These are phyloP conservation scores for Lanmaoa pseudosensibilis DNA, from an alignment of 768 basidiomycete genomes.

Conservation along the genomic window DNA sequence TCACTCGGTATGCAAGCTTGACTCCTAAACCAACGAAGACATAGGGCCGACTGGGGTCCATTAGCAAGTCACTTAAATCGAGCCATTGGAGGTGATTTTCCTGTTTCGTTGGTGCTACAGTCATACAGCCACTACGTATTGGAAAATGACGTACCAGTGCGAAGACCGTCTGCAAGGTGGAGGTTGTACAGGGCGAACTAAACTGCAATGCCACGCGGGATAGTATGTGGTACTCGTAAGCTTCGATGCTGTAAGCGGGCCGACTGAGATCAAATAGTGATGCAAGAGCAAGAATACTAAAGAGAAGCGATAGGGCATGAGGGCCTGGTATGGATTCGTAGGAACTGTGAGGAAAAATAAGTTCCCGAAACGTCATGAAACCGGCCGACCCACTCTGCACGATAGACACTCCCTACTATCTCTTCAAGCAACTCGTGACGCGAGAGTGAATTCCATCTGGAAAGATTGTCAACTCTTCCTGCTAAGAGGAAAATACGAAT, in stretches of 20 bases:
- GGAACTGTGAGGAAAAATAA: constrained; percentile 31
- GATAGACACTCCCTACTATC: constrained; percentile 54
- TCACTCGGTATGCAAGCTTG: constrained; percentile 58
- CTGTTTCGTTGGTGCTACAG: constrained; percentile 22
- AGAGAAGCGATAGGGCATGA: constrained; percentile 63
- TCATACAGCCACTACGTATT: constrained; percentile 13
- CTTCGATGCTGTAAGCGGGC: constrained; percentile 50
- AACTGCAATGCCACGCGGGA: constrained; percentile 53
- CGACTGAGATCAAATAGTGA: constrained; percentile 55
- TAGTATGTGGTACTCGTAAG: constrained; percentile 63
- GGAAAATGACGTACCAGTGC: constrained; percentile 46
- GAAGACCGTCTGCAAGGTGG: constrained; percentile 57
- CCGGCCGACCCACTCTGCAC: constrained; percentile 42
- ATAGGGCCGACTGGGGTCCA: constrained; percentile 51
- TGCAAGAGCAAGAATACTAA: constrained; percentile 65
- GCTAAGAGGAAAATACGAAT: background rate
- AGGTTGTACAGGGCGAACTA: constrained; percentile 43
- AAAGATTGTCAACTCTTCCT: background rate
- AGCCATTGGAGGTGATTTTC: constrained; percentile 48
- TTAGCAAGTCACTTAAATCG: constrained; percentile 54
- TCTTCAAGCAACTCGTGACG: constrained; percentile 58
- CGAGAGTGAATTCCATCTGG: constrained; percentile 55
- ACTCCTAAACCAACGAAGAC: constrained; percentile 58
- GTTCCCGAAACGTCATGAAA: background rate
- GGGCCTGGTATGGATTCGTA: constrained; percentile 40